Conservation (phyloP, 352 stramenopile species). For the Aphanomyces cochlioides region DNA sequence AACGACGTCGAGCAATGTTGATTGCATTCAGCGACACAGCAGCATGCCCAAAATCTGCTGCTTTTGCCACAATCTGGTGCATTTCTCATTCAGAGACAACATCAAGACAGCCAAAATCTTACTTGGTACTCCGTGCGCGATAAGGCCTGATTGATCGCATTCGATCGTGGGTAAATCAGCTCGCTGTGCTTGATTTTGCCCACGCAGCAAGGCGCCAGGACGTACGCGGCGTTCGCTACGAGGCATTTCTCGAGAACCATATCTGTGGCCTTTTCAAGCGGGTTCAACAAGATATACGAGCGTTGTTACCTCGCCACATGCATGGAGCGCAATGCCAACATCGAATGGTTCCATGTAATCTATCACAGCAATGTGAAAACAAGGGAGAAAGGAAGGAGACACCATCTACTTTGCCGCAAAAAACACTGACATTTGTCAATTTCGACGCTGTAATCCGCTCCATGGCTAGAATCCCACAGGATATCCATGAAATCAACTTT, state of each 20-base stretch:
- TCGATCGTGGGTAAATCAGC: slow-evolving; percentile 58
- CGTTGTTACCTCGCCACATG: slow-evolving; percentile 50
- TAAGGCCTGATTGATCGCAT: slow-evolving; percentile 40
- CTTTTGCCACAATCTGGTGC: slow-evolving; percentile 47
- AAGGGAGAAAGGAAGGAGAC: background rate
- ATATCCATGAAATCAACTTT: background rate
- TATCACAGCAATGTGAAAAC: slow-evolving; percentile 6
- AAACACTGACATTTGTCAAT: slow-evolving; percentile 68
- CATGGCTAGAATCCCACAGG: slow-evolving; percentile 32
- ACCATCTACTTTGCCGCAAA: slow-evolving; percentile 68
- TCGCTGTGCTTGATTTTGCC: slow-evolving; percentile 72
- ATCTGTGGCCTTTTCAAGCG: slow-evolving; percentile 51
- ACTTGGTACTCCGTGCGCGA: slow-evolving; percentile 71
- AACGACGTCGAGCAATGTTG: slow-evolving; percentile 55
- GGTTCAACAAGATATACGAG: background rate
- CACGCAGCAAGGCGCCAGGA: slow-evolving; percentile 76
- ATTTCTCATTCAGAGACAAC: too few species aligned
- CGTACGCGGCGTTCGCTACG: slow-evolving; percentile 51
- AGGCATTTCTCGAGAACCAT: slow-evolving; percentile 80
- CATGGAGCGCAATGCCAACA: slow-evolving; percentile 74
- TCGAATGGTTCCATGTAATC: slow-evolving; percentile 64
- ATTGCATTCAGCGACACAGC: slow-evolving; percentile 44
- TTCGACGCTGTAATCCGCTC: slow-evolving; percentile 57
- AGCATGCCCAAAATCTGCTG: slow-evolving; percentile 67
- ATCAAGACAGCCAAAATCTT: background rate